Conservation (phyloP, 179 eudicot genomes). For the Carnegiea gigantea region DNA sequence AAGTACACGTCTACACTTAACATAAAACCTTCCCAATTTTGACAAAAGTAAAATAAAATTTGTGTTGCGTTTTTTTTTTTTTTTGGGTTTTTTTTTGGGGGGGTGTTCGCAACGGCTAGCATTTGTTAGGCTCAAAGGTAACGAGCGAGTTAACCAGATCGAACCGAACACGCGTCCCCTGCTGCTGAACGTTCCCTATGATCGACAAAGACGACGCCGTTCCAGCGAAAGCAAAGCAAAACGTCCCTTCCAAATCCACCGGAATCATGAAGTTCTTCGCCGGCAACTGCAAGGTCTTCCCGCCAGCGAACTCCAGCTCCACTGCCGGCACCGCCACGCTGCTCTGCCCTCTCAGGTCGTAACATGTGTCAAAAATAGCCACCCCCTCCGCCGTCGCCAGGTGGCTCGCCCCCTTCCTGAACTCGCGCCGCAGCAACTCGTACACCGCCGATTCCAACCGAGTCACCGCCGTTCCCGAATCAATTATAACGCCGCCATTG, state of each 20-base stretch:
- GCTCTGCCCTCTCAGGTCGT: constrained; percentile 63
- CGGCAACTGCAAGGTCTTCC: constrained; percentile 57
- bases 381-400: constrained; percentile 49
- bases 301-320: constrained; percentile 62
- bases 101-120: constrained; percentile 15
- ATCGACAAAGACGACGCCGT: constrained; percentile 74
- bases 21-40: not conserved
- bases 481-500: constrained; percentile 82
- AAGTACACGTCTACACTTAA: too few species aligned
- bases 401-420: constrained; percentile 43
- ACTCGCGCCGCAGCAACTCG: constrained; percentile 58
- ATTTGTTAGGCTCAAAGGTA: constrained; percentile 33
- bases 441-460: constrained; percentile 63
- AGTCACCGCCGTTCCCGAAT: constrained; percentile 89
- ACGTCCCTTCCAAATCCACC: constrained; percentile 72
- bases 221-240: constrained; percentile 90
- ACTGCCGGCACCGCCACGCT: constrained; percentile 88
- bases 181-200: constrained; percentile 92
- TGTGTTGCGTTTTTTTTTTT: too few species aligned
- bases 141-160: constrained; percentile 52
- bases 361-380: constrained; percentile 88
- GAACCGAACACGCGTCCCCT: constrained; percentile 77
- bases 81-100: too few species aligned
- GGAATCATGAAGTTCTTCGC: constrained; percentile 89
- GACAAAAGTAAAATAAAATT: not conserved